Conservation (phyloP, 495 filamentous ascomycete genomes). For the Recurvomyces mirabilis region DNA sequence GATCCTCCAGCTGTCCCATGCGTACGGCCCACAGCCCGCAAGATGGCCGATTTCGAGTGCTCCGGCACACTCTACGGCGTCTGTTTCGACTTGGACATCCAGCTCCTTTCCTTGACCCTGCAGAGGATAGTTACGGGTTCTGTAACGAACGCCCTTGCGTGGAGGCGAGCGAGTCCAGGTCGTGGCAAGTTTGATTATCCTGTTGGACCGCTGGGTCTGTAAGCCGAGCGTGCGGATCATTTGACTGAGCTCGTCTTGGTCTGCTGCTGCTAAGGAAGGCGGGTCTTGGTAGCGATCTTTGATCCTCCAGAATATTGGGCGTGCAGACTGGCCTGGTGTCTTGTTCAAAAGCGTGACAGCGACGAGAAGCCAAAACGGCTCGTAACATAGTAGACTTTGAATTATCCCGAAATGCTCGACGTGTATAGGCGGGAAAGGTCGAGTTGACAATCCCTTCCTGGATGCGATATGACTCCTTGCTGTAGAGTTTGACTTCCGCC, state of each 20-base stretch:
- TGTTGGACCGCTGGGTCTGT: slow-evolving; percentile 49
- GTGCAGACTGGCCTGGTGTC: slow-evolving; percentile 60
- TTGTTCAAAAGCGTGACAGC: slow-evolving; percentile 58
- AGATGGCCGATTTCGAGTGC: slow-evolving; percentile 84
- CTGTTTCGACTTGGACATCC: slow-evolving; percentile 33
- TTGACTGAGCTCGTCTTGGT: slow-evolving; percentile 42
- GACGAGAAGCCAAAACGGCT: slow-evolving; percentile 41
- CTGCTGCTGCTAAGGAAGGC: slow-evolving; percentile 48
- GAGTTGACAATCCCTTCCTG: too few species aligned
- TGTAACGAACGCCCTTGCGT: slow-evolving; percentile 44
- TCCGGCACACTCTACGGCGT: slow-evolving; percentile 27
- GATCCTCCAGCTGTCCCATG: slow-evolving; percentile 85
- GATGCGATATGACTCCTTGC: too few species aligned
- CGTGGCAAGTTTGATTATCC: slow-evolving; percentile 56
- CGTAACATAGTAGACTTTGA: slow-evolving; percentile 62
- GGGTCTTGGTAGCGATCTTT: slow-evolving; percentile 59
- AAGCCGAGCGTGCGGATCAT: slow-evolving; percentile 68
- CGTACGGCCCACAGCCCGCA: slow-evolving; percentile 73
- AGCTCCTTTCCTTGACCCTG: slow-evolving; percentile 42
- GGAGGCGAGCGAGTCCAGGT: slow-evolving; percentile 60
- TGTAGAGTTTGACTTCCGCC: too few species aligned
- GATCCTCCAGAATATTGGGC: slow-evolving; percentile 63
- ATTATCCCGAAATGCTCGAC: slow-evolving; percentile 60
- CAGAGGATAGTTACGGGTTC: slow-evolving; percentile 58
- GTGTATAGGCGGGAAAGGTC: slow-evolving; percentile 58